Evolutionary conservation across 768 basidiomycete species (phyloP), one percentile per base, ranked within the genome.

Genomic region (Agrocybe praecox): DNA sequence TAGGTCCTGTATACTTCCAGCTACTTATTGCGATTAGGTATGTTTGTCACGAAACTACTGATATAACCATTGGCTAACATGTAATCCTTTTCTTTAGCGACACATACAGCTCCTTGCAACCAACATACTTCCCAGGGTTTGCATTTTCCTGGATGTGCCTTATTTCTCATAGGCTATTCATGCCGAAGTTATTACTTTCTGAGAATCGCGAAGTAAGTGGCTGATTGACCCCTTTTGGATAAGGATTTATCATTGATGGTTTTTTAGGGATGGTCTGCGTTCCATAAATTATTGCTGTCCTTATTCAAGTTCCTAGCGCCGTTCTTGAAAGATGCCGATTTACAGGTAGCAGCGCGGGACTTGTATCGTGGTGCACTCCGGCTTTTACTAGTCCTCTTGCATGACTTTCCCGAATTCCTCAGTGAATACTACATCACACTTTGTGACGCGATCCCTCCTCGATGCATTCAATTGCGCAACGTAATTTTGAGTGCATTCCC

Each of bases 391-490:
- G 94, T 98, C 56, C 88, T 99, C 50, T 85, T 99, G 18, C 96
- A 99, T 72, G 97, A 98, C 74, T 98, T 98, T 80, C 97, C 97
- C 49, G 97, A 98, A 59, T 98, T 98, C 80, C 80, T 98, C 59
- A 93, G 89, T 71, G 94, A 96, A 76, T 94, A 96, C 70, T 96
- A 98, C 74, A 96, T 96, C 76, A 89, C 93, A 43, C 86, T 99
- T 29, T 94, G 94, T 67, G 96, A 98, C 61, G 89, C 84, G 58
- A 92, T 99, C 59, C 97, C 97, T 46, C 80, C 89, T 23, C 86
- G 90, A 60, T 98, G 96, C 81, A 88, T 96, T 56, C 97, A 99
- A 73, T 83, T 98, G 52, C 90, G 95, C 64, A 99, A 99, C 76
- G 88, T 99, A 75, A 87, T 99, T 59, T 87, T 98, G 61, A 91